Base-by-base conservation (phyloP, 352 stramenopile genomes). In the Globisporangium acanthophoron region DNA sequence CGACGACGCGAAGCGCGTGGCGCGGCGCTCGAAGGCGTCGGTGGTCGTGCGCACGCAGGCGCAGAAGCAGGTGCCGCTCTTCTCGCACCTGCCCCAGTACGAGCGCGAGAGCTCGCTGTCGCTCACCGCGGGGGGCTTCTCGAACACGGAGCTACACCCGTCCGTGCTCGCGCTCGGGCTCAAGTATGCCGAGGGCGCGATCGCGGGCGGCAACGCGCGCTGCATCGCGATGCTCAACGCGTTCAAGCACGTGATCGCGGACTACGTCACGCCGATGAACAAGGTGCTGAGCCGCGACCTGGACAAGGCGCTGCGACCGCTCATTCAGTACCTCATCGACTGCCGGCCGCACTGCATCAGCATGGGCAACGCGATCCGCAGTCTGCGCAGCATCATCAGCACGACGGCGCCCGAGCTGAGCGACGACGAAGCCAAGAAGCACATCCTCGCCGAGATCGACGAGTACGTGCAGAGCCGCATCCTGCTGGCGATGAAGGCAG, bases 351-450 rank as follows among this genome's bases (percentile, higher is more conserved):
- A 97, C 65, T 92, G 78, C 18, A 94, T 98, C 20, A 94, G 85
- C 61, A 99, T 98, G 96, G 92, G 93, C 24, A 98, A 98, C 65
- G 92, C 96, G 6, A 98, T 98, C 71, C 80, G 80, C 33, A 76
- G 78, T 21, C 58, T 98, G n/a, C 94, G 96, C 63, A 78, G 85
- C 18, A 82, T 93, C 11, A 94, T 98, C 48, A 83, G 82, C 12
- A 96, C 80, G 24, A 76, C 97, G 5, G 76, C 90, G 41, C 79
- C 90, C 6, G 86, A 97, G 18, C 70, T 96, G 57, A 86, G 76
- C n/a, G 87, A 94, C 49, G 71, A 86, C 21, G 85, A 96, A 37
- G 90, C 87, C 20, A 92, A 96, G 61, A 73, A 83, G 24, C 66
- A 78, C 24, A 83, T 99, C 35, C 62, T 87, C 9, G 81, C 96